Percentiles rank a stretch among this genome's conserved stretches.
Conservation (phyloP, 176 grass and related monocot genomes). For the Dendrocalamus sinicus region DNA sequence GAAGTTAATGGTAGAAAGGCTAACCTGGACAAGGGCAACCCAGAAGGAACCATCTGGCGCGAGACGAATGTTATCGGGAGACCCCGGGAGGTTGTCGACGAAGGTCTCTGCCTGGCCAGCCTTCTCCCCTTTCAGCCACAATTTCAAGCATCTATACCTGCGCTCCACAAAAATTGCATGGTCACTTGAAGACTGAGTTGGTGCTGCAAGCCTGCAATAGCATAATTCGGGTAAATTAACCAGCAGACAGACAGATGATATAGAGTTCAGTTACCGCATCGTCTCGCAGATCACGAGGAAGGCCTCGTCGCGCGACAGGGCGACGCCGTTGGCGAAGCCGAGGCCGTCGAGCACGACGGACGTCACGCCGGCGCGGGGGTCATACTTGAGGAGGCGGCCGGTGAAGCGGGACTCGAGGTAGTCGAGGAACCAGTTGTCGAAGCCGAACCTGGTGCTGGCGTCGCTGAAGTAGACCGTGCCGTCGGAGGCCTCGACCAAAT, state of each 20-base stretch:
- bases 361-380: slow-evolving; percentile 48
- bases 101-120: slow-evolving; percentile 57
- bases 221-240: too few species aligned
- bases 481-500: slow-evolving; percentile 63
- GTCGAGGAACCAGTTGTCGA: slow-evolving; percentile 54
- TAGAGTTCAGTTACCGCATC: slow-evolving; percentile 8
- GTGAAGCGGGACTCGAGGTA: slow-evolving; percentile 48
- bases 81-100: slow-evolving; percentile 69
- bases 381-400: slow-evolving; percentile 83
- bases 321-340: slow-evolving; percentile 77
- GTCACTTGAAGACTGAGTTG: not conserved
- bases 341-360: slow-evolving; percentile 54
- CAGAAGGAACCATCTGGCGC: slow-evolving; percentile 82
- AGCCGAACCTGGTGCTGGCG: slow-evolving; percentile 59
- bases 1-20: not conserved
- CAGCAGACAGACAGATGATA: not conserved
- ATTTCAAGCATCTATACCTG: slow-evolving; percentile 63
- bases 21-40: slow-evolving; percentile 68
- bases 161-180: not conserved
- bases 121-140: slow-evolving; percentile 77
- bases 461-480: slow-evolving; percentile 85
- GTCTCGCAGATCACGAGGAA: slow-evolving; percentile 82
- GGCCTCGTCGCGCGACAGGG: slow-evolving; percentile 52
- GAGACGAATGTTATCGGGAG: slow-evolving; percentile 72
- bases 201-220: not conserved